phyloP scores from a whole-genome alignment of 805 yeast genomes.

The Pichia cephalocereana region DNA sequence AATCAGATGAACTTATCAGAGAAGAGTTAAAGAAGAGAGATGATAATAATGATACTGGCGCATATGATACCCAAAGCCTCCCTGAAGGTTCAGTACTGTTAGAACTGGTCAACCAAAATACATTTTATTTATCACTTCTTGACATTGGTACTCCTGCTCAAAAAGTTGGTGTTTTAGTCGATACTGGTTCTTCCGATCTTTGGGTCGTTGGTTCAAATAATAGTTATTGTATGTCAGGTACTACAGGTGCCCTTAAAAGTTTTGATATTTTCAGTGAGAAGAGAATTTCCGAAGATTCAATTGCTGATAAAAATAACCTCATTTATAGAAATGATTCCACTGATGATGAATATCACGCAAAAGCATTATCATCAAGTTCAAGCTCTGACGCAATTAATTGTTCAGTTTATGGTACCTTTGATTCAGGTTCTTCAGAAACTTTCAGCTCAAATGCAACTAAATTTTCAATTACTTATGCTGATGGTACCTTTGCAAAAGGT shows the following conservation, averaged over 20 bases:
- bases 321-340: slow-evolving; percentile 1
- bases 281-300: background rate
- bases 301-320: background rate
- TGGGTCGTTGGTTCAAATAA: slow-evolving; percentile 51
- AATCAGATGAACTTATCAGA: background rate
- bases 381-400: slow-evolving; percentile 26
- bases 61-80: background rate
- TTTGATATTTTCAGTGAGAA: background rate
- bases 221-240: slow-evolving; percentile 32
- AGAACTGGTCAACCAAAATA: slow-evolving; percentile 29
- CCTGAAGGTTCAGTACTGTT: slow-evolving; percentile 22
- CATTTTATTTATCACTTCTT: slow-evolving; percentile 38
- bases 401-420: slow-evolving; percentile 39
- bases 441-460: slow-evolving; percentile 32
- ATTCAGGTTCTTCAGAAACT: slow-evolving; percentile 29
- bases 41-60: background rate
- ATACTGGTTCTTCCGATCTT: slow-evolving; percentile 70
- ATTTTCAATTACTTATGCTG: slow-evolving; percentile 40
- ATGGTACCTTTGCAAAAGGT: slow-evolving; percentile 39
- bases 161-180: slow-evolving; percentile 46
- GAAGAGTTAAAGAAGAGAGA: background rate
- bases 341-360: background rate
- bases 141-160: slow-evolving; percentile 52
- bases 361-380: background rate
- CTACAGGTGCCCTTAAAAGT: slow-evolving; percentile 4